A percentile compares a stretch with the other conserved stretches of the same genome.
Evolutionary conservation across 495 filamentous ascomycete genomes (phyloP).

Genomic region (Neurospora intermedia): DNA sequence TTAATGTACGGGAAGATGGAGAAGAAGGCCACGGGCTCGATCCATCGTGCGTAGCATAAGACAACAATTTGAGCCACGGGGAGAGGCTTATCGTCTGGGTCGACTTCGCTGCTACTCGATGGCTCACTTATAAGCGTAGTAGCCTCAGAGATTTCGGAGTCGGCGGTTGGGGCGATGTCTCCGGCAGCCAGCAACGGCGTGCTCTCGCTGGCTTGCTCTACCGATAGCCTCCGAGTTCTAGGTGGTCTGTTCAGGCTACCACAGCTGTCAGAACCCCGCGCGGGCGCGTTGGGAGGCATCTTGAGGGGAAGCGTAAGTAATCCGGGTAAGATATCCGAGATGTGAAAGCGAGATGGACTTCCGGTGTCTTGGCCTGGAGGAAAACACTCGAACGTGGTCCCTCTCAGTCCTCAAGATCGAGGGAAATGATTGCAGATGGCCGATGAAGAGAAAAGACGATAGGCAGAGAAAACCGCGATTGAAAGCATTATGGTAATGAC

Average conservation of each 20-base stretch:
- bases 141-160: slow-evolving; percentile 10
- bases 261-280: background rate
- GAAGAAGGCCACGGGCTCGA: slow-evolving; percentile 69
- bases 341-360: background rate
- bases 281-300: background rate
- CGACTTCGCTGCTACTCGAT: slow-evolving; percentile 9
- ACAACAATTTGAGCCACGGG: slow-evolving; percentile 49
- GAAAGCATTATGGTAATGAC: background rate
- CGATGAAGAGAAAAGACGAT: background rate
- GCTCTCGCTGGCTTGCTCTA: slow-evolving; percentile 17
- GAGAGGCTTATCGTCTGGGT: slow-evolving; percentile 32
- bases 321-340: background rate
- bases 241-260: background rate
- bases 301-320: background rate
- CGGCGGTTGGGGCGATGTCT: slow-evolving; percentile 3
- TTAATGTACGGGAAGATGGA: slow-evolving; percentile 67
- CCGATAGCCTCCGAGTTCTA: background rate
- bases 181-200: slow-evolving; percentile 27
- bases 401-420: background rate
- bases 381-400: background rate
- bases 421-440: background rate
- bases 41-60: slow-evolving; percentile 54
- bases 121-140: background rate
- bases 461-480: background rate
- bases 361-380: background rate